phyloP scores from a whole-genome alignment of 2,329 filamentous ascomycete species.

The Eutypella sp. region DNA sequence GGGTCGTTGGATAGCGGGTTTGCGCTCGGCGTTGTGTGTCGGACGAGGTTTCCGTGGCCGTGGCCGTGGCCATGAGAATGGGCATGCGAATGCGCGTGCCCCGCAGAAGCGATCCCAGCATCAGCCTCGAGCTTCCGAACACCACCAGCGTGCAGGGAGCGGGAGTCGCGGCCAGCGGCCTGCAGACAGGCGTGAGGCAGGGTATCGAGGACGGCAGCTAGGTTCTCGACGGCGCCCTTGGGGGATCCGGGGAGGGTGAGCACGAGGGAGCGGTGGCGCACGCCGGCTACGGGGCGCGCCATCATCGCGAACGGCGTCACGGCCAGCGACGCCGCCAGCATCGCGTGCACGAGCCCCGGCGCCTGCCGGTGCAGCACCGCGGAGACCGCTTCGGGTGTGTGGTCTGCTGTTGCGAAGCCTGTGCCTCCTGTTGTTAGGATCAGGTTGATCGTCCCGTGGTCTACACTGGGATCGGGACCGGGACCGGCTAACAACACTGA shows the following conservation, averaged over 20 bases:
- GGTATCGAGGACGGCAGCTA: conserved; percentile 83
- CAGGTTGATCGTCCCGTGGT: conserved; percentile 60
- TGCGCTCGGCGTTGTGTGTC: conserved; percentile 65
- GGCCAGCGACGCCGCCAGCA: conserved; percentile 77
- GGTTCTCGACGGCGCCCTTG: conserved; percentile 90
- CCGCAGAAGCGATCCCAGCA: conserved; percentile 52
- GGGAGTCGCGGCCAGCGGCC: conserved; percentile 76
- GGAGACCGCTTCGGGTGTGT: conserved; percentile 74
- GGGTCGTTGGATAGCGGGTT: conserved; percentile 57
- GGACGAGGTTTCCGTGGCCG: conserved; percentile 59
- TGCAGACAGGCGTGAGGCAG: conserved; percentile 93
- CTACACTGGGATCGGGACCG: too few species aligned
- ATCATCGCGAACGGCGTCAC: conserved; percentile 97
- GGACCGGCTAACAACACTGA: too few species aligned
- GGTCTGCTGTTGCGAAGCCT: conserved; percentile 80
- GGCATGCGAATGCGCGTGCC: conserved; percentile 20
- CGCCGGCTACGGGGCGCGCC: conserved; percentile 87
- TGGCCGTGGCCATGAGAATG: conserved; percentile 52
- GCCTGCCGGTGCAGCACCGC: conserved; percentile 80
- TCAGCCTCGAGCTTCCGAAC: conserved; percentile 80
- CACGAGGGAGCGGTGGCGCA: conserved; percentile 75
- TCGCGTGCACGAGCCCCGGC: conserved; percentile 87
- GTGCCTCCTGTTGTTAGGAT: conserved; percentile 89
- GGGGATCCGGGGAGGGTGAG: conserved; percentile 90
- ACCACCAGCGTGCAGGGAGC: conserved; percentile 73